Conservation (phyloP, 2,329 filamentous ascomycete species). For the Talaromyces sp. region DNA sequence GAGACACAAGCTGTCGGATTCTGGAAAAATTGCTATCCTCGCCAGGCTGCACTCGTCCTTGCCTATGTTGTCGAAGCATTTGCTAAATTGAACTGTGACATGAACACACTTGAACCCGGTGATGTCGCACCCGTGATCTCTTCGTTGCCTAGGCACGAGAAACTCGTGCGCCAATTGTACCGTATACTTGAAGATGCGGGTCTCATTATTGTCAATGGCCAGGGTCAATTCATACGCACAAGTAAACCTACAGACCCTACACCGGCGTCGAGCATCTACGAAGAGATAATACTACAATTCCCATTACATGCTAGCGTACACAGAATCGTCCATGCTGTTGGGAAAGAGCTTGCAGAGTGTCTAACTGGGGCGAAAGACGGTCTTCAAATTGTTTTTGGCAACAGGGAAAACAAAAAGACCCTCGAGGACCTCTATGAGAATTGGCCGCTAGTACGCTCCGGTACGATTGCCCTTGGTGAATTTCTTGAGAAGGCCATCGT, state of each 20-base stretch:
- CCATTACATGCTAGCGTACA: conserved; percentile 29
- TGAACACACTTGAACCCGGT: conserved; percentile 1
- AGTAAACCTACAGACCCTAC: not conserved
- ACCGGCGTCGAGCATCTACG: conserved; percentile 20
- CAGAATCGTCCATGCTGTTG: conserved; percentile 20
- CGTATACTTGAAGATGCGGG: conserved; percentile 31
- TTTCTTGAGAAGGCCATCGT: not conserved
- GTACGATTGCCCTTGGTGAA: not conserved
- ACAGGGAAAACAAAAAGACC: conserved; percentile 16
- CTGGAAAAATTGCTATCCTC: conserved; percentile 12
- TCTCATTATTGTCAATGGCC: conserved; percentile 29
- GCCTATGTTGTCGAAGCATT: conserved; percentile 15
- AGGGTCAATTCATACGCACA: not conserved
- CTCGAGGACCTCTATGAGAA: conserved; percentile 38
- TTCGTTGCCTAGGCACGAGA: conserved; percentile 24
- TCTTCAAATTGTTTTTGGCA: conserved; percentile 5
- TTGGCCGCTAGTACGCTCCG: conserved; percentile 17
- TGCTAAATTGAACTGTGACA: conserved; percentile 11
- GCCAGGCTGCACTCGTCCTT: conserved; percentile 8
- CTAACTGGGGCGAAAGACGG: not conserved
- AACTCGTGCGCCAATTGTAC: conserved; percentile 35
- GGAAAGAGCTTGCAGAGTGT: conserved; percentile 2
- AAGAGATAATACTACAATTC: conserved; percentile 27
- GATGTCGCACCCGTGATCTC: not conserved
- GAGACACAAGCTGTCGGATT: conserved; percentile 8